Evolutionary conservation across 164 flowering plant genomes (phyloP), one percentile per base, ranked within the genome.

Genomic region (Chimonanthus praecox): DNA sequence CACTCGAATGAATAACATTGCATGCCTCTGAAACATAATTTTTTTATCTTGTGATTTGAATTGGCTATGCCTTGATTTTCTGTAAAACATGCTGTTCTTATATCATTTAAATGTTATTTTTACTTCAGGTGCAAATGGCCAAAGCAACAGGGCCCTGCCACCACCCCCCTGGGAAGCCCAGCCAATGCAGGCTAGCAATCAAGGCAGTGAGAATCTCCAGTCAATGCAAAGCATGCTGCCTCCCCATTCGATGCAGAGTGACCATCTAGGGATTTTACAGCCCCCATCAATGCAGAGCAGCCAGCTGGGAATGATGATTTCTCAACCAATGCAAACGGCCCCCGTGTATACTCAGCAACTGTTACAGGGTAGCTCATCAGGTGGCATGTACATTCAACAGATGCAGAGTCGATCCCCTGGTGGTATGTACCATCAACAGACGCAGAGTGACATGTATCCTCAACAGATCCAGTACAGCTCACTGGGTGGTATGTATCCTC

Each of bases 141-240:
- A 82, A 77, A 81, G 78, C 68, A 73, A 82, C 70, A 84, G 82
- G 4, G 67, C 92, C 58, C 77, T 95, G 18, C 99, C 99, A 6
- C 94, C 94, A 13, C 98, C 99, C 18, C 99, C 99, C 2, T 93
- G 99, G 99, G 99, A 95, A 80, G 86, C 60, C 48, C 92, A 84
- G 76, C 84, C 73, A 63, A 64, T 54, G 60, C 60, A 54, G 15
- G 8, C 16, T 0, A 2, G 60, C 60, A 11, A 72, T 9, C 47
- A 33, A 3, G 48, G 68, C 68, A 66, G 68, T 66, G 68, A 66
- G 68, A 47, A 66, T 66, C 48, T 45, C 33, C 68, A 63, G 43
- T 11, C 68, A 7, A 72, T n/a, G 5, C 51, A 46, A 43, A 48
- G 45, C 46, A 72, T 11, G 11, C 60, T 11, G 11, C 50, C 51